phyloP scores from a whole-genome alignment of 2,329 filamentous ascomycete genomes.

The Phialophora chinensis region DNA sequence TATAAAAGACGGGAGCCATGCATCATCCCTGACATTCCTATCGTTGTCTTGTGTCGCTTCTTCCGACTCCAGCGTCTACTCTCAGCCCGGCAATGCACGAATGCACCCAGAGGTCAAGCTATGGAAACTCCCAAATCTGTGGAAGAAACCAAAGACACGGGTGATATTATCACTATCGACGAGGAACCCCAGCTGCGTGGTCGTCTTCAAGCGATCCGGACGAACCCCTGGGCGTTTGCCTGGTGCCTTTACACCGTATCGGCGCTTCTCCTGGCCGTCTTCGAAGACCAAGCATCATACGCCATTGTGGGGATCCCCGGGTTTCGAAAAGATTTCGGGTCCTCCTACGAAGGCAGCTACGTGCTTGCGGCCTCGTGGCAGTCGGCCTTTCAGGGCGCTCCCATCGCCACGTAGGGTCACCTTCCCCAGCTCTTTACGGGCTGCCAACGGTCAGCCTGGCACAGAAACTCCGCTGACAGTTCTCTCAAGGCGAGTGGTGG shows the following conservation, averaged over 20 bases:
- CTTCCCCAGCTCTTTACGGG: neutral
- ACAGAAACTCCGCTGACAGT: neutral
- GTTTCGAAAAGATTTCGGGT: conserved; percentile 63
- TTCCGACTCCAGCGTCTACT: neutral
- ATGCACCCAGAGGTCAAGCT: neutral
- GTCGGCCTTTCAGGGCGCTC: conserved; percentile 51
- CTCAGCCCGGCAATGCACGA: neutral
- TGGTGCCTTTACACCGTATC: conserved; percentile 30
- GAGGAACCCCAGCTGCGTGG: neutral
- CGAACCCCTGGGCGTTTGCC: conserved; percentile 15
- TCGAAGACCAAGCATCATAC: conserved; percentile 68
- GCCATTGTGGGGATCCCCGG: conserved; percentile 65
- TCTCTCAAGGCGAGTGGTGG: conserved; percentile 15
- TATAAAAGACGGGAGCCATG: neutral
- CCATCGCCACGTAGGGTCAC: conserved; percentile 24
- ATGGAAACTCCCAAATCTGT: neutral
- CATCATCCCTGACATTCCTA: neutral
- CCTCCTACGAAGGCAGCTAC: conserved; percentile 50
- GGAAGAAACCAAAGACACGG: neutral
- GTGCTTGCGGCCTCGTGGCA: conserved; percentile 59
- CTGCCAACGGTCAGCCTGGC: too few species aligned
- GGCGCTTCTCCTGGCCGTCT: conserved; percentile 42
- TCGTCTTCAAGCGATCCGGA: conserved; percentile 8
- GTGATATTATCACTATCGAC: neutral
- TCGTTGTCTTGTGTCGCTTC: neutral